Evolutionary conservation across 306 rosid species (phyloP).

Genomic region (Sicyos baderoa): DNA sequence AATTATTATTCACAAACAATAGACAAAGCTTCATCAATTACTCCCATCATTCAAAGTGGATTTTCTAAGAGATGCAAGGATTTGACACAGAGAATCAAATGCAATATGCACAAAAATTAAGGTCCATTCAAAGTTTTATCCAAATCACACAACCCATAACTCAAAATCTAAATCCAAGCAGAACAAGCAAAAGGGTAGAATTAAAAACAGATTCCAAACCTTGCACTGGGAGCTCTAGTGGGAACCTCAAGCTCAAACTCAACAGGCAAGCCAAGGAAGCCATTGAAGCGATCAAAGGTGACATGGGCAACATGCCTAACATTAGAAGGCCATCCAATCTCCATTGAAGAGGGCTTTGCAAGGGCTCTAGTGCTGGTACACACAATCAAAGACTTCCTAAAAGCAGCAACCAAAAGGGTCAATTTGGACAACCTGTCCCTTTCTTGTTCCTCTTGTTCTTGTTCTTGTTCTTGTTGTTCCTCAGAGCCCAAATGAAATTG

Average conservation of each 20-base stretch:
- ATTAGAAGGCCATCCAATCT: slow-evolving; percentile 94
- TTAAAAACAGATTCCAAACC: slow-evolving; percentile 32
- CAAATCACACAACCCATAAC: background rate
- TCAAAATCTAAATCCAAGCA: background rate
- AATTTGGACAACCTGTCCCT: slow-evolving; percentile 57
- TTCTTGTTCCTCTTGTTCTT: slow-evolving; percentile 29
- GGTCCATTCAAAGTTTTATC: background rate
- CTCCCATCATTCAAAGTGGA: background rate
- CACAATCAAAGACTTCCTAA: slow-evolving; percentile 75
- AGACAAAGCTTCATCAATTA: background rate
- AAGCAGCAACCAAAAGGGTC: slow-evolving; percentile 65
- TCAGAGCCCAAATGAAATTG: slow-evolving; percentile 31
- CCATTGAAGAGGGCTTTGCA: slow-evolving; percentile 39
- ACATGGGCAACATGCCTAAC: slow-evolving; percentile 95
- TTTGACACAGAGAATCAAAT: slow-evolving; percentile 1
- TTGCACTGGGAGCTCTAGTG: slow-evolving; percentile 86
- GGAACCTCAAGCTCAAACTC: slow-evolving; percentile 95
- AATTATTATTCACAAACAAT: background rate
- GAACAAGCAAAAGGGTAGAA: background rate
- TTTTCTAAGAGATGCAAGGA: background rate
- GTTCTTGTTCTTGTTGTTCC: slow-evolving; percentile 25
- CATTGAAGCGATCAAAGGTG: slow-evolving; percentile 92
- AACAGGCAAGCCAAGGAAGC: slow-evolving; percentile 94
- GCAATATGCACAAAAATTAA: background rate
- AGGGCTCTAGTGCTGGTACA: slow-evolving; percentile 32